Percentiles rank a stretch among this genome's conserved stretches.
Evolutionary conservation across 2,329 filamentous ascomycete genomes (phyloP).

Genomic region (Aspergillus uvarum): DNA sequence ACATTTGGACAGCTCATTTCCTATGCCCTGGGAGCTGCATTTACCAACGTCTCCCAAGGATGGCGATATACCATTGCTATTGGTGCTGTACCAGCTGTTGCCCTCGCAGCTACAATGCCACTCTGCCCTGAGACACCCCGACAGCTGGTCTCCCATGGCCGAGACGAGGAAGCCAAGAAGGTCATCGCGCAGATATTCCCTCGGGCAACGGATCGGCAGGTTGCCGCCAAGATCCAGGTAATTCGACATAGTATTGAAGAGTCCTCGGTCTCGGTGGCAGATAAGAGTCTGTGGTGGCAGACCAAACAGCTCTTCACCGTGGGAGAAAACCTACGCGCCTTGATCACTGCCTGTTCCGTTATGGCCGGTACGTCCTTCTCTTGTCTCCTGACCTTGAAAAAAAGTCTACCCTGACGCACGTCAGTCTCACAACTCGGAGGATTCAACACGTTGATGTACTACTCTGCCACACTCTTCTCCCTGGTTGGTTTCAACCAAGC

Average conservation of each 20-base stretch:
- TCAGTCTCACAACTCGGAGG: constrained; percentile 40
- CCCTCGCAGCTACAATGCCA: constrained; percentile 45
- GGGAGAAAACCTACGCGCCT: constrained; percentile 47
- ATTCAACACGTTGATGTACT: constrained; percentile 50
- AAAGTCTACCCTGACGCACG: too few species aligned
- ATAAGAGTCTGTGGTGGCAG: constrained; percentile 42
- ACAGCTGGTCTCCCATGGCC: constrained; percentile 46
- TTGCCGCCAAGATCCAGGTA: constrained; percentile 46
- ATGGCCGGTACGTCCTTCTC: constrained; percentile 37
- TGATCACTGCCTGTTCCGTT: constrained; percentile 47
- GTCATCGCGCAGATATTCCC: constrained; percentile 32
- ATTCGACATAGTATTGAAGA: constrained; percentile 44
- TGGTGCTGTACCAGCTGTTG: constrained; percentile 49
- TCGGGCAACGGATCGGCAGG: constrained; percentile 39
- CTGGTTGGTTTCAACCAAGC: constrained; percentile 36
- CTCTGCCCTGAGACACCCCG: constrained; percentile 53
- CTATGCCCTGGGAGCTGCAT: constrained; percentile 37
- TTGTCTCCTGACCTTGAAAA: too few species aligned
- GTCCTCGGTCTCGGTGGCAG: constrained; percentile 28
- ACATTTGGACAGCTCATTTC: constrained; percentile 5
- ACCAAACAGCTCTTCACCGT: constrained; percentile 49
- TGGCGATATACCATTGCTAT: constrained; percentile 53
- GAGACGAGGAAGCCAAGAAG: constrained; percentile 40
- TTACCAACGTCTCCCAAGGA: constrained; percentile 44
- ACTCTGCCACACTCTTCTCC: constrained; percentile 33